phyloP scores from a whole-genome alignment of 306 rosid genomes.

The Vicia villosa region DNA sequence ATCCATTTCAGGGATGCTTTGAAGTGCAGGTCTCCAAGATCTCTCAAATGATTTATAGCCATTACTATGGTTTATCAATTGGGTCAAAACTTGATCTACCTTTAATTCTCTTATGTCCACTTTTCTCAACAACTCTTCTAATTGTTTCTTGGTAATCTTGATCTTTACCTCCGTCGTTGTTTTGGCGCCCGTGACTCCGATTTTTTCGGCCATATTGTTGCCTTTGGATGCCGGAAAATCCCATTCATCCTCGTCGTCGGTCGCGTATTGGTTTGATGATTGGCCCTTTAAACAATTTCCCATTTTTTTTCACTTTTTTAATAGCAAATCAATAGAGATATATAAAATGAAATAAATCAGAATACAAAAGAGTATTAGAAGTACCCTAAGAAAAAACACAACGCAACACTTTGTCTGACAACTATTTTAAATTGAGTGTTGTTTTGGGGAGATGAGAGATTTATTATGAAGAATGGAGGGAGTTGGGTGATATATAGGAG shows the following conservation, averaged over 20 bases:
- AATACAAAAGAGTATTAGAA: no score
- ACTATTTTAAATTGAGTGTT: background rate
- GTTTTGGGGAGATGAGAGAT: background rate
- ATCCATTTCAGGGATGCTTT: slow-evolving; percentile 72
- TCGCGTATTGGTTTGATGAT: slow-evolving; percentile 44
- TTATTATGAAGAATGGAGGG: background rate
- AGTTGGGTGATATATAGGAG: slow-evolving; percentile 34
- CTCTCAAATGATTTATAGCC: slow-evolving; percentile 49
- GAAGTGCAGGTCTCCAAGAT: slow-evolving; percentile 79
- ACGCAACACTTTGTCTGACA: no score
- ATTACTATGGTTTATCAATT: slow-evolving; percentile 49
- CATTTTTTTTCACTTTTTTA: slow-evolving; percentile 38
- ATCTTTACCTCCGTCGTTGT: slow-evolving; percentile 63
- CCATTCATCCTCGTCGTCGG: slow-evolving; percentile 57
- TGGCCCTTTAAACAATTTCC: slow-evolving; percentile 76
- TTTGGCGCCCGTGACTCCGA: background rate
- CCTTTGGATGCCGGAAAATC: slow-evolving; percentile 11
- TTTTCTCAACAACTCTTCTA: slow-evolving; percentile 62
- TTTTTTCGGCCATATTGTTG: background rate
- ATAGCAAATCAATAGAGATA: no score
- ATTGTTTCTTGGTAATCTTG: slow-evolving; percentile 80
- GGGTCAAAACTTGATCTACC: slow-evolving; percentile 63
- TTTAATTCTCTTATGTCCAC: slow-evolving; percentile 55
- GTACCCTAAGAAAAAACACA: no score
- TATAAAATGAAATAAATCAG: no score